Evolutionary conservation across 1,284 basidiomycete genomes (phyloP).

Genomic region (Tetrapyrgos nigripes): DNA sequence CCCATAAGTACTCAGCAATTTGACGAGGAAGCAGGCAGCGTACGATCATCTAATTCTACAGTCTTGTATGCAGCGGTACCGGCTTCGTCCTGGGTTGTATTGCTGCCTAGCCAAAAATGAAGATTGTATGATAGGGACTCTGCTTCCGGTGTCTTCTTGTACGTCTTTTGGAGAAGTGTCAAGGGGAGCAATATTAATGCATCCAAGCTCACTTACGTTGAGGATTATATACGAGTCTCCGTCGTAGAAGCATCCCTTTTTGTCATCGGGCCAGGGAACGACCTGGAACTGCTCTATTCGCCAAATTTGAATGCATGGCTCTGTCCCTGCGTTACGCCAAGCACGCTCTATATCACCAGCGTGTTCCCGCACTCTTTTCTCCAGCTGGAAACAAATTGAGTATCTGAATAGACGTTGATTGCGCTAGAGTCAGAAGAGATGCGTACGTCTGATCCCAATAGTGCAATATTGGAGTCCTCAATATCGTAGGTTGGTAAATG

Average conservation of each 20-base stretch:
- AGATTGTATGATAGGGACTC: conserved; percentile 60
- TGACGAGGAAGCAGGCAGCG: conserved; percentile 29
- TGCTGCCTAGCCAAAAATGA: conserved; percentile 69
- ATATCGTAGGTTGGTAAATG: conserved; percentile 60
- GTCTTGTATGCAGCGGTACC: conserved; percentile 73
- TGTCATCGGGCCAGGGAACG: conserved; percentile 57
- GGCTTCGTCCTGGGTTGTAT: conserved; percentile 69
- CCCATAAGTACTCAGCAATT: background rate
- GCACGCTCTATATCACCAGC: conserved; percentile 58
- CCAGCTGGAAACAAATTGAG: conserved; percentile 45
- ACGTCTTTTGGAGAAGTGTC: conserved; percentile 44
- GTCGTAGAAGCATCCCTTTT: conserved; percentile 62
- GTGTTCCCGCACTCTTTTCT: conserved; percentile 60
- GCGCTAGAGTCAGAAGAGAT: background rate
- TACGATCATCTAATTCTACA: conserved; percentile 71
- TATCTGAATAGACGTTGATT: background rate
- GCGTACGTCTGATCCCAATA: conserved; percentile 66
- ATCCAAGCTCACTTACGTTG: conserved; percentile 45
- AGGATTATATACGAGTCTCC: conserved; percentile 72
- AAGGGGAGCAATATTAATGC: background rate
- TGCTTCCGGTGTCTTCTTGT: conserved; percentile 55
- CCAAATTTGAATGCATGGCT: conserved; percentile 59
- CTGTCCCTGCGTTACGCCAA: conserved; percentile 55
- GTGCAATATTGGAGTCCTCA: conserved; percentile 65
- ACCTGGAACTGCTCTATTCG: conserved; percentile 64